These are phyloP conservation scores for Aspergillus thermomutatus DNA, from an alignment of 2,329 filamentous ascomycete species.

Conservation along the genomic window DNA sequence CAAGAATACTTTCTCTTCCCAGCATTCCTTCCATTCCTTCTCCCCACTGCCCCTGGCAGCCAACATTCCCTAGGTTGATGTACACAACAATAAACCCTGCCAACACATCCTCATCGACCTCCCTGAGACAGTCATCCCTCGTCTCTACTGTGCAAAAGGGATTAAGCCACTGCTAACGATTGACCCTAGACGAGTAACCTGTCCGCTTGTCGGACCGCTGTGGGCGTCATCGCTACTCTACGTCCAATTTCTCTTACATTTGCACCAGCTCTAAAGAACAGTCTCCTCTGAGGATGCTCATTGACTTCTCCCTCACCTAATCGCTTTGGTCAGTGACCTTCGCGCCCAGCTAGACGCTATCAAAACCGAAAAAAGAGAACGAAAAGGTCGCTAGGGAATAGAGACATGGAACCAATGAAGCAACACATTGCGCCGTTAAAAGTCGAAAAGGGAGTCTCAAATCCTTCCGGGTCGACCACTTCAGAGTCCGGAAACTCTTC, in stretches of 20 bases:
- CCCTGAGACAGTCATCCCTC: constrained; percentile 8
- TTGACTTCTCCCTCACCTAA: constrained; percentile 24
- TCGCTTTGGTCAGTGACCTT: constrained; percentile 30
- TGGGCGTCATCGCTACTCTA: not conserved
- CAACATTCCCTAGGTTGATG: constrained; percentile 26
- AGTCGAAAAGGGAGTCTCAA: constrained; percentile 33
- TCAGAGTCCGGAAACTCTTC: constrained; percentile 10
- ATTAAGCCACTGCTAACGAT: constrained; percentile 6
- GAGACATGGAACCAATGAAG: constrained; percentile 34
- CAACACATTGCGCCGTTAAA: constrained; percentile 38
- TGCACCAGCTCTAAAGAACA: not conserved
- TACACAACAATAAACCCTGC: constrained; percentile 9
- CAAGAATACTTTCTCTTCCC: constrained; percentile 17
- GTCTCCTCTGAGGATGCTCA: constrained; percentile 25
- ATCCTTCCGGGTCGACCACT: not conserved
- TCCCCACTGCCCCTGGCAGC: constrained; percentile 15
- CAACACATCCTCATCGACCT: constrained; percentile 18
- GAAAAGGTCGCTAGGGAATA: constrained; percentile 1
- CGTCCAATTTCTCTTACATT: not conserved
- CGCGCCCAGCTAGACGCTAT: constrained; percentile 12
- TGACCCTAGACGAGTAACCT: not conserved
- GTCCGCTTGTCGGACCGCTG: not conserved
- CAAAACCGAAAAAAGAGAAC: not conserved
- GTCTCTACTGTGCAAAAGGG: constrained; percentile 13
- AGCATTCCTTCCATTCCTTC: constrained; percentile 28